phyloP scores from a whole-genome alignment of 2,329 filamentous ascomycete genomes.

The Immersiporthe knoxdaviesiana region DNA sequence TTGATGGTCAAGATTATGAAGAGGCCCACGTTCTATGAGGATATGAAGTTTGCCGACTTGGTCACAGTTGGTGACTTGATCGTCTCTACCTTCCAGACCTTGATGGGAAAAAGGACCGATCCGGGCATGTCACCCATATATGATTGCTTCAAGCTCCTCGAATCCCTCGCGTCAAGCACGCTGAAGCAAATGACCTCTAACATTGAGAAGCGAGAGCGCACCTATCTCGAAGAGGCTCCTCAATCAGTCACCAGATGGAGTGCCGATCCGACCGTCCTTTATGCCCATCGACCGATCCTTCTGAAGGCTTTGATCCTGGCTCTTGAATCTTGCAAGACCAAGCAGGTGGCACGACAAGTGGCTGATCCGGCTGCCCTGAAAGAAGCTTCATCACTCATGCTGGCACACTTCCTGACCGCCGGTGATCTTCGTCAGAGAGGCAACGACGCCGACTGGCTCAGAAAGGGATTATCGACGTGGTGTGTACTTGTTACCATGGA shows the following conservation, averaged over 20 bases:
- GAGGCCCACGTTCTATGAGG: conserved; percentile 55
- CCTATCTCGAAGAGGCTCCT: conserved; percentile 28
- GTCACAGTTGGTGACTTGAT: conserved; percentile 37
- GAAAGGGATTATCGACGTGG: conserved; percentile 9
- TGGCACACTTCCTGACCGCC: background rate
- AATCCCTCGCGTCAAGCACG: conserved; percentile 22
- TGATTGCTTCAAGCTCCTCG: conserved; percentile 20
- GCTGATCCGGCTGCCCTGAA: conserved; percentile 8
- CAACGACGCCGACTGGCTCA: background rate
- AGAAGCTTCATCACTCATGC: conserved; percentile 9
- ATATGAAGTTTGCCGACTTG: conserved; percentile 47
- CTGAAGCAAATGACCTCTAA: conserved; percentile 30
- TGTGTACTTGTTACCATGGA: conserved; percentile 22
- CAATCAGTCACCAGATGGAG: conserved; percentile 13
- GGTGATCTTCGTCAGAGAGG: background rate
- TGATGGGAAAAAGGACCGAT: no score
- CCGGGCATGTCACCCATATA: conserved; percentile 9
- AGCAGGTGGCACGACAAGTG: conserved; percentile 11
- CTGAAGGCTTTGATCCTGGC: conserved; percentile 21
- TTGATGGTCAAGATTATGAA: conserved; percentile 54
- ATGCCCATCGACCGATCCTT: conserved; percentile 18
- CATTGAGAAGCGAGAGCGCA: conserved; percentile 30
- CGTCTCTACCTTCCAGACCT: conserved; percentile 11
- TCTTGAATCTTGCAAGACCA: conserved; percentile 14
- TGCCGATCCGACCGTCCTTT: background rate